Evolutionary conservation across 495 filamentous ascomycete species (phyloP).

Genomic region (Aspergillus ostianus): DNA sequence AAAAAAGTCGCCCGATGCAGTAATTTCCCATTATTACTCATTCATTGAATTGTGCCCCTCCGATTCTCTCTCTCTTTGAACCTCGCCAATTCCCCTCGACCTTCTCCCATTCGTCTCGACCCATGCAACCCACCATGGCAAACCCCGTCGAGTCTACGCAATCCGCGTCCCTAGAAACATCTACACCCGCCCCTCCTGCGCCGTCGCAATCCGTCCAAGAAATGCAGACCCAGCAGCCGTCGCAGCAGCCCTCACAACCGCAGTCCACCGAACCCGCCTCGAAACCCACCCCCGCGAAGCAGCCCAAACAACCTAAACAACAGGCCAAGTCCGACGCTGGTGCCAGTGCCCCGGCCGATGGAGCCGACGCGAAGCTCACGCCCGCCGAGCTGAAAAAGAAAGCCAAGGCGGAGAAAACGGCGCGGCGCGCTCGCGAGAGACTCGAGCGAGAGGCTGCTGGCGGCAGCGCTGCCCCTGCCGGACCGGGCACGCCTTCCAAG

Average conservation of each 20-base stretch:
- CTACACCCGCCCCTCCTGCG: slow-evolving; percentile 17
- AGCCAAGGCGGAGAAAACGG: slow-evolving; percentile 76
- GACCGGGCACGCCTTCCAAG: slow-evolving; percentile 32
- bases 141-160: slow-evolving; percentile 27
- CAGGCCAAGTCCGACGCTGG: slow-evolving; percentile 29
- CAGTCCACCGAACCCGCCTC: slow-evolving; percentile 17
- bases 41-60: neutral
- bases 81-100: slow-evolving; percentile 28
- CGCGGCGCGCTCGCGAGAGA: slow-evolving; percentile 64
- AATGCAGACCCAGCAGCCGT: slow-evolving; percentile 15
- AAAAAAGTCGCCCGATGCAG: neutral
- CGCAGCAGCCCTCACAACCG: slow-evolving; percentile 17
- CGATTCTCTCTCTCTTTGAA: neutral
- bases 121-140: slow-evolving; percentile 26
- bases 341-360: slow-evolving; percentile 16
- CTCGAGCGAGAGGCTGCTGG: slow-evolving; percentile 36
- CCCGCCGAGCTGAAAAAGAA: slow-evolving; percentile 71
- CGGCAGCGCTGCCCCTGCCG: slow-evolving; percentile 23
- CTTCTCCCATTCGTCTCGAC: slow-evolving; percentile 18
- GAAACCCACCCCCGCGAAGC: slow-evolving; percentile 22
- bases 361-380: slow-evolving; percentile 49
- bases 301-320: slow-evolving; percentile 34
- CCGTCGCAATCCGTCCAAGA: slow-evolving; percentile 20
- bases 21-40: neutral
- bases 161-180: slow-evolving; percentile 14